A percentile compares a stretch with the other conserved stretches of the same genome.
These are phyloP conservation scores for Cordia subcordata DNA, from an alignment of 257 asterid species.

Conservation along the genomic window DNA sequence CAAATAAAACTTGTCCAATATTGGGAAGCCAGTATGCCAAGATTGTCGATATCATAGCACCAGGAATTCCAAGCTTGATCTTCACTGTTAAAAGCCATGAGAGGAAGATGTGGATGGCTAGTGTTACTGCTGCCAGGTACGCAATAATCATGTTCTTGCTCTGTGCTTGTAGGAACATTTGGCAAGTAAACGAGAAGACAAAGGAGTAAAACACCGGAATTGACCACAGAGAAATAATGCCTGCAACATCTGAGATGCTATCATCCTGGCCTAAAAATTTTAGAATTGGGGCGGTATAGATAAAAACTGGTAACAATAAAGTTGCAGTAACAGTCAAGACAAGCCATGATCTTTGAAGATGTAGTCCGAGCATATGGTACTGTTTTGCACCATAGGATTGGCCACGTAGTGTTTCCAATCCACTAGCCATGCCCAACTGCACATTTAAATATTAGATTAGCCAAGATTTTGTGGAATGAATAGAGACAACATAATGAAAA, in stretches of 20 bases:
- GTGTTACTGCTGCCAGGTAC: slow-evolving; percentile 19
- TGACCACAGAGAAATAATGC: slow-evolving; percentile 21
- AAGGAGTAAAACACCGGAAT: slow-evolving; percentile 27
- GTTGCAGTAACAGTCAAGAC: slow-evolving; percentile 16
- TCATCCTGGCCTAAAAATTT: slow-evolving; percentile 29
- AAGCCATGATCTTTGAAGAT: slow-evolving; percentile 30
- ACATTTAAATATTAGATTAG: not conserved
- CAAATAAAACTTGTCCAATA: slow-evolving; percentile 18
- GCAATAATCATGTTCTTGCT: slow-evolving; percentile 34
- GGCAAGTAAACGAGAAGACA: slow-evolving; percentile 17
- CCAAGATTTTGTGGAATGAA: no score
- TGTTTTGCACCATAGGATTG: slow-evolving; percentile 36
- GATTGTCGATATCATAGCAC: slow-evolving; percentile 33
- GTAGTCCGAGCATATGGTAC: slow-evolving; percentile 38
- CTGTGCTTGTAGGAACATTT: slow-evolving; percentile 36
- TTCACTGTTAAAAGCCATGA: slow-evolving; percentile 34
- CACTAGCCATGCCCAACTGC: slow-evolving; percentile 34
- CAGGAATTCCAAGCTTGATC: slow-evolving; percentile 24
- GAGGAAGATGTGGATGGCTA: slow-evolving; percentile 23
- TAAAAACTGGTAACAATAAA: slow-evolving; percentile 16
- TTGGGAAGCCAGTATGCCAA: slow-evolving; percentile 38
- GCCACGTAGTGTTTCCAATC: slow-evolving; percentile 37
- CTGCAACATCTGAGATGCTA: slow-evolving; percentile 18
- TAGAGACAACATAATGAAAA: no score
- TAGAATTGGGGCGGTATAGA: slow-evolving; percentile 15